A percentile compares a stretch with the other conserved stretches of the same genome.
Evolutionary conservation across 1,284 basidiomycete species (phyloP).

Genomic region (Malassezia sp.): DNA sequence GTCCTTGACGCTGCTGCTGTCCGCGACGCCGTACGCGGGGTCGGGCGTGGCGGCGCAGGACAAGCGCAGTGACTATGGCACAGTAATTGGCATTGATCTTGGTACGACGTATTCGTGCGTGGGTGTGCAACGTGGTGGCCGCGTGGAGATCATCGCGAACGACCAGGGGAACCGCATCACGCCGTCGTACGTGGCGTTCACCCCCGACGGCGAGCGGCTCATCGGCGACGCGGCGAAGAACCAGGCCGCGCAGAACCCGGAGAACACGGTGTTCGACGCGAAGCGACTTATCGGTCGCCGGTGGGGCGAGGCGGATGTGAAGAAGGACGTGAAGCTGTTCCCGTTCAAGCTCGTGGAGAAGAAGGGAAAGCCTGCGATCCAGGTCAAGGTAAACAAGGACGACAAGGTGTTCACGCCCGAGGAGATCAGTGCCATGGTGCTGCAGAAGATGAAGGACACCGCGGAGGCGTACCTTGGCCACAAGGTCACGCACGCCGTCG

Average conservation of each 20-base stretch:
- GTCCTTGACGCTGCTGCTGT: conserved; percentile 10
- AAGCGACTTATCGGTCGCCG: conserved; percentile 75
- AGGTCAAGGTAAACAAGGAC: conserved; percentile 37
- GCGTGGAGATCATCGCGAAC: conserved; percentile 47
- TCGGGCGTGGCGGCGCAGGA: conserved; percentile 37
- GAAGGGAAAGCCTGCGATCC: conserved; percentile 45
- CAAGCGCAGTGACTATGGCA: conserved; percentile 56
- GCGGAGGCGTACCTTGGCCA: conserved; percentile 94
- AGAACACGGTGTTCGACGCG: conserved; percentile 84
- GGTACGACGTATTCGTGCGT: conserved; percentile 50
- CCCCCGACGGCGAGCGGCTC: conserved; percentile 64
- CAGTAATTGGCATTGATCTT: conserved; percentile 72
- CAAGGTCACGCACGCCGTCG: conserved; percentile 88
- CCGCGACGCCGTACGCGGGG: conserved; percentile 16
- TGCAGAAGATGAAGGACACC: conserved; percentile 98
- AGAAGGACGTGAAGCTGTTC: conserved; percentile 46
- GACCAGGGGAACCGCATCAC: conserved; percentile 50
- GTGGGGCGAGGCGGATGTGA: conserved; percentile 52
- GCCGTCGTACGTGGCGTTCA: conserved; percentile 47
- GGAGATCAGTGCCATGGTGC: conserved; percentile 86
- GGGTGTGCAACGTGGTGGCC: conserved; percentile 69
- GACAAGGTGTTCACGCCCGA: conserved; percentile 54
- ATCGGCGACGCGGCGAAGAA: conserved; percentile 57
- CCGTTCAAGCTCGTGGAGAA: conserved; percentile 50
- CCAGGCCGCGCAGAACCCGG: conserved; percentile 62